Evolutionary conservation across 805 yeast genomes (phyloP), one percentile per base, ranked within the genome.

Genomic region (Monosporozyma solicola): DNA sequence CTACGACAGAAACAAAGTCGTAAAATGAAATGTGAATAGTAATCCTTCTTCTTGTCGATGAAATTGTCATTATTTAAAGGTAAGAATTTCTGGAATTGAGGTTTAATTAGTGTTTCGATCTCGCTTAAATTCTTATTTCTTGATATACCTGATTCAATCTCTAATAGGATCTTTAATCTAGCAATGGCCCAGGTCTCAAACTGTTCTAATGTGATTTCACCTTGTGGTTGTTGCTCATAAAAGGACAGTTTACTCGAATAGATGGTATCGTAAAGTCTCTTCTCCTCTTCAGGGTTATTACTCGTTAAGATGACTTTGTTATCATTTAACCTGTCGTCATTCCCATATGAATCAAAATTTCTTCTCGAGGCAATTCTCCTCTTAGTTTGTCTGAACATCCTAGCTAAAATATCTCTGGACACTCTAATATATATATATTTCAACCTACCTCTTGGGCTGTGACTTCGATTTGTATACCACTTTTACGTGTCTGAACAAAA

Each of bases 131-230:
- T 67, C 61, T 82, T 81, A 55, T 83, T 82, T 59, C 95, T 76
- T 25, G 84, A 80, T 45, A 77, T 62, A 57, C 86, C 80, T 1
- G 88, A 78, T 62, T 92, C 97, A 50, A 94, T 84, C 64, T 89
- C 96, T 52, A 90, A 78, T 54, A 94, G 74, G 8, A 94, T 80
- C 63, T 85, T 83, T 57, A 92, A 74, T 55, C 99, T 73, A 63
- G 92, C 98, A 52, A 94, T 84, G 4, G 98, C 98, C 97, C 97
- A 94, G 4, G 77, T 76, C 70, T 94, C 99, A 69, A 94, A 94
- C 62, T 94, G 87, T 57, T 91, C 97, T 16, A 94, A 69, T 0
- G 97, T 88, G 61, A 94, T 83, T 68, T 94, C 98, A 13, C 84
- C 82, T 33, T 77, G 70, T 0, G 98, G 98, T 10, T 96, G 94